Conservation (phyloP, 805 yeast species). For the Sugiyamaella valdiviana region DNA sequence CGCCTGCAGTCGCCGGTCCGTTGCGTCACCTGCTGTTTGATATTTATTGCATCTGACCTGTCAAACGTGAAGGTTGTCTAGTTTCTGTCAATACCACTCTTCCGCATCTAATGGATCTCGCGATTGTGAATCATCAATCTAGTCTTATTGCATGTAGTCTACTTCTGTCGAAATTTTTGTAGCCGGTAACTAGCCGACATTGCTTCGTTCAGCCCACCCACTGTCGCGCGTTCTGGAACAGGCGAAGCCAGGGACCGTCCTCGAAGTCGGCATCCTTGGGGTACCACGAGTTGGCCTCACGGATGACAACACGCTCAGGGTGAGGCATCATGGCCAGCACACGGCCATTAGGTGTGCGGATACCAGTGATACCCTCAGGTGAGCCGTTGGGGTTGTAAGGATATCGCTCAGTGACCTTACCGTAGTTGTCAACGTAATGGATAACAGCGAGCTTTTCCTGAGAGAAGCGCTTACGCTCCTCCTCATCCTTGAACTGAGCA, state of each 20-base stretch:
- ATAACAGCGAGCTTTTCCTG: constrained; percentile 50
- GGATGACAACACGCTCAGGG: constrained; percentile 89
- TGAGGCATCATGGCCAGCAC: constrained; percentile 99
- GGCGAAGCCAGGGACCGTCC: constrained; percentile 91
- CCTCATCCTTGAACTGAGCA: constrained; percentile 57
- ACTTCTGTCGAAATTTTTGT: too few relatives aligned
- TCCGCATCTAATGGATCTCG: too few relatives aligned
- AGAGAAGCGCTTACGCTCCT: constrained; percentile 44
- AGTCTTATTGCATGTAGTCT: background rate
- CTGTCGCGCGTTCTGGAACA: constrained; percentile 86
- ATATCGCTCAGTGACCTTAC: constrained; percentile 70
- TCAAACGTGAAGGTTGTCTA: background rate
- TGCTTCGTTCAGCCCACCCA: constrained; percentile 67
- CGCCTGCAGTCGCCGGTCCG: constrained; percentile 11
- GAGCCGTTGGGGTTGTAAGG: constrained; percentile 98
- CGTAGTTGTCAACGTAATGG: constrained; percentile 87
- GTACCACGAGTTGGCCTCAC: constrained; percentile 87
- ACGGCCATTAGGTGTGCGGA: constrained; percentile 84
- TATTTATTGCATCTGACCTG: background rate
- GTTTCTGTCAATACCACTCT: background rate
- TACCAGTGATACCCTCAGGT: constrained; percentile 87
- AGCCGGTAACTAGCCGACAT: too few relatives aligned
- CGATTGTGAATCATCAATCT: background rate
- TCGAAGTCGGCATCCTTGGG: constrained; percentile 69
- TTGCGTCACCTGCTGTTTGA: background rate